Conservation (phyloP, 31 red algal species). For the Bonnemaisonia californica region DNA sequence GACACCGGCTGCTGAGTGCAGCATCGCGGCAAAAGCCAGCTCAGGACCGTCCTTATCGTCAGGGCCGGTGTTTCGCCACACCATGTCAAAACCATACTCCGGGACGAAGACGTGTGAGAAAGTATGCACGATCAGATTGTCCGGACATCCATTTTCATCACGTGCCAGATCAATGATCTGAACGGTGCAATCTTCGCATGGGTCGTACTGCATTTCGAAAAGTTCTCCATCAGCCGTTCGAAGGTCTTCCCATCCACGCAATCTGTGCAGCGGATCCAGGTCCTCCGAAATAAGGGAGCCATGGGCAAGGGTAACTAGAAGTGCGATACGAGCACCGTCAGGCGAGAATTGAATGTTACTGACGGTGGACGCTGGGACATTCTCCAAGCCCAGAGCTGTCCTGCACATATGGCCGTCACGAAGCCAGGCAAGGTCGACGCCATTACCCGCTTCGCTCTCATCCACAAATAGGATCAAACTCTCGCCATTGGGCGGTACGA, state of each 20-base stretch:
- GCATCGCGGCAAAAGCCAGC: constrained; percentile 70
- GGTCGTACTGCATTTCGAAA: constrained; percentile 37
- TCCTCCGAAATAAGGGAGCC: constrained; percentile 2
- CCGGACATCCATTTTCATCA: constrained; percentile 20
- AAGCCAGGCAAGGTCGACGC: constrained; percentile 62
- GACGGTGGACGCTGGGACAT: constrained; percentile 51
- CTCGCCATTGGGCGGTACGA: constrained; percentile 36
- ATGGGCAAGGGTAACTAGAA: constrained; percentile 67
- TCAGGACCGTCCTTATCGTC: constrained; percentile 18
- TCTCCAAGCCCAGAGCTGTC: constrained; percentile 48
- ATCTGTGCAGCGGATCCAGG: constrained; percentile 53
- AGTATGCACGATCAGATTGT: constrained; percentile 37
- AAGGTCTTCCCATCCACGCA: constrained; percentile 56
- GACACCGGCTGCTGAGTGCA: constrained; percentile 61
- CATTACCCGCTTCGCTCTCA: constrained; percentile 27
- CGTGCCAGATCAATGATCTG: constrained; percentile 38
- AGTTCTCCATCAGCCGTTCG: neutral
- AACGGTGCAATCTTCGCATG: constrained; percentile 77
- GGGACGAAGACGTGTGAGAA: constrained; percentile 82
- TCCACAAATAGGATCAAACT: constrained; percentile 60
- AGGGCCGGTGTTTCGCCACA: constrained; percentile 37
- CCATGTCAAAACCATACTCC: constrained; percentile 83
- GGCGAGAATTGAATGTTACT: constrained; percentile 74
- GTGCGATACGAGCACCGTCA: constrained; percentile 51
- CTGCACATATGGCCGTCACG: constrained; percentile 6